Evolutionary conservation across 805 yeast species (phyloP).

Genomic region (Wickerhamomyces rabaulensis): DNA sequence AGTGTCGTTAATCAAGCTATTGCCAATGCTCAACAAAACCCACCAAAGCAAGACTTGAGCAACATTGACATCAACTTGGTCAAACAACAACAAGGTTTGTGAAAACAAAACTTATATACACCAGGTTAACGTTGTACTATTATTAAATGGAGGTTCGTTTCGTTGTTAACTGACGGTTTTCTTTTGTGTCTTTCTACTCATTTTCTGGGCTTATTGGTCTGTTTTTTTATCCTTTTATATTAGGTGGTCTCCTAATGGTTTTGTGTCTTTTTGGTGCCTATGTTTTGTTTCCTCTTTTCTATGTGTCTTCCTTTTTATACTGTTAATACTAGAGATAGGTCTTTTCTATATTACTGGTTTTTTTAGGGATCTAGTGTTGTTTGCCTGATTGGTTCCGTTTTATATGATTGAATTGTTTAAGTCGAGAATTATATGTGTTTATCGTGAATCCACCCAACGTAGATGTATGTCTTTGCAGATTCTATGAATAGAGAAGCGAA

Average conservation of each 20-base stretch:
- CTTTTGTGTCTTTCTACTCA: not conserved
- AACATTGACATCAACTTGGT: constrained; percentile 23
- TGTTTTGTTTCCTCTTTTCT: not conserved
- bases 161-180: not conserved
- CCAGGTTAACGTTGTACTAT: not conserved
- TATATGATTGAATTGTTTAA: no score
- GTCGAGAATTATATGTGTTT: no score
- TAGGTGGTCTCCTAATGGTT: not conserved
- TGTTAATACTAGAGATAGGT: not conserved
- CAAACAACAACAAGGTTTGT: constrained; percentile 20
- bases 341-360: not conserved
- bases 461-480: no score
- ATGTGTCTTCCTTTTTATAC: not conserved
- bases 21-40: constrained; percentile 21
- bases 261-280: not conserved
- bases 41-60: constrained; percentile 18
- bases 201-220: not conserved
- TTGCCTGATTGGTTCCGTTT: no score
- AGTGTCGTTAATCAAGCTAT: constrained; percentile 22
- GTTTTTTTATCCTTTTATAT: not conserved
- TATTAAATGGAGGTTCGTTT: not conserved
- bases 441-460: no score
- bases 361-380: not conserved
- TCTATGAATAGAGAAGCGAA: no score
- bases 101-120: no score